Base-by-base conservation (phyloP, 768 basidiomycete genomes). In the Hydnomerulius pinastri region DNA sequence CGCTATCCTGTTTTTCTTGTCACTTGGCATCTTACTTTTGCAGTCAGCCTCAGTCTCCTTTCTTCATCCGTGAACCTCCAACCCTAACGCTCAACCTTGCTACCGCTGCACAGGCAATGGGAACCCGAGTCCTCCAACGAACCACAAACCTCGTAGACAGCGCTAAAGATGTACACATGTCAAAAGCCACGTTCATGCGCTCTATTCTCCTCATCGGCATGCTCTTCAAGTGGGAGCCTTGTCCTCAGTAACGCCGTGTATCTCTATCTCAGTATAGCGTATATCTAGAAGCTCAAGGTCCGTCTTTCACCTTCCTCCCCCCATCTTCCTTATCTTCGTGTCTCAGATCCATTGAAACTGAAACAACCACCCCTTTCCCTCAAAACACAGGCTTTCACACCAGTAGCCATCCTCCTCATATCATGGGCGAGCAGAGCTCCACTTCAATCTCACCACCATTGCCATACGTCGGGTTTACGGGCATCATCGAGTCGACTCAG, bases 211-310 rank as follows among this genome's bases (percentile, higher is more conserved):
- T 96, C 18, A 96, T 98, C 52, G 94, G 95, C 20, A 64, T 94
- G 21, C 82, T 98, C 49, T 98, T 98, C 79, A 91, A n/a, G 88
- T 30, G 96, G 87, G 21, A 92, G 89, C 51, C 81, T 98, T 47
- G 84, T 98, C 60, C 77, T 95, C 51, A 88, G 85, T 72, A 98
- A 98, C 71, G 89, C 88, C 2, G 93, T 93, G 2, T 96, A 95
- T 69, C 84, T 97, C 18, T 86, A 92, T 61, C 82, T 98, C 56
- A 87, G 85, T 57, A 92, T 96, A 10, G 83, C 91, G 0, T 98
- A 96, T 71, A 98, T 98, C 59, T 96, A 98, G 70, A 92, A 97
- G 92, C 84, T 95, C 67, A 93, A 93, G 81, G 88, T 86, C 32
- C 28, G 74, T 58, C 4, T 10, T 23, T n/a, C n/a, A n/a, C n/a